Evolutionary conservation across 2,329 filamentous ascomycete genomes (phyloP).

Genomic region (Cladophialophora yegresii): DNA sequence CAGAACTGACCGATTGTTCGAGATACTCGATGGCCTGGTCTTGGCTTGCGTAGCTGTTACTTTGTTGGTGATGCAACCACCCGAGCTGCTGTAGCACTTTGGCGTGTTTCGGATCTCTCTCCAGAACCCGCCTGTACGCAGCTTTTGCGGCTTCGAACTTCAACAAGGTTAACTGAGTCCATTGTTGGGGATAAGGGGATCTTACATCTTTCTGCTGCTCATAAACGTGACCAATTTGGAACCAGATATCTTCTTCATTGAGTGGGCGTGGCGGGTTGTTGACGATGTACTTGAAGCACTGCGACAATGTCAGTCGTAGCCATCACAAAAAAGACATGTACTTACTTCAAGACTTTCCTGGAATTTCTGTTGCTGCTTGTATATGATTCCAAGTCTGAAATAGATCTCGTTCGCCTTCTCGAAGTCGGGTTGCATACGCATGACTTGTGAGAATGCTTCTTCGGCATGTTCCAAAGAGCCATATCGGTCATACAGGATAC

Average conservation of each 20-base stretch:
- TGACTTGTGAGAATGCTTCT: constrained; percentile 96
- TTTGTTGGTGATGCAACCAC: constrained; percentile 97
- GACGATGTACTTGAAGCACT: constrained; percentile 99
- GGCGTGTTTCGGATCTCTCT: constrained; percentile 92
- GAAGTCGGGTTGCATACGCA: constrained; percentile 96
- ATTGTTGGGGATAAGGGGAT: constrained; percentile 34
- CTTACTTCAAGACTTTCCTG: constrained; percentile 83
- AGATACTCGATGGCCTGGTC: constrained; percentile 96
- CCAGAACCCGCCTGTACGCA: constrained; percentile 88
- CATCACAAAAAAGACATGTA: constrained; percentile 12
- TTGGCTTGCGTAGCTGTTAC: constrained; percentile 84
- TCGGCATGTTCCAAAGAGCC: constrained; percentile 96
- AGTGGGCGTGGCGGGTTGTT: constrained; percentile 86
- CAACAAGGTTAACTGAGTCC: constrained; percentile 39
- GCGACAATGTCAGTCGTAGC: constrained; percentile 25
- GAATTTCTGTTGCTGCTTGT: constrained; percentile 97
- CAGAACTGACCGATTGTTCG: constrained; percentile 91
- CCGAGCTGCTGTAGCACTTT: constrained; percentile 97
- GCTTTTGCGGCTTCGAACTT: constrained; percentile 91
- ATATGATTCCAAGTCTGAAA: constrained; percentile 98
- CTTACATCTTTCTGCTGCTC: constrained; percentile 98
- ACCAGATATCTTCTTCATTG: constrained; percentile 98
- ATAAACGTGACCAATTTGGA: constrained; percentile 98
- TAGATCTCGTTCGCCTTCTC: constrained; percentile 99
- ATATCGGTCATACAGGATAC: constrained; percentile 94